Conservation (phyloP, 768 basidiomycete species). For the Rickenella mellea region DNA sequence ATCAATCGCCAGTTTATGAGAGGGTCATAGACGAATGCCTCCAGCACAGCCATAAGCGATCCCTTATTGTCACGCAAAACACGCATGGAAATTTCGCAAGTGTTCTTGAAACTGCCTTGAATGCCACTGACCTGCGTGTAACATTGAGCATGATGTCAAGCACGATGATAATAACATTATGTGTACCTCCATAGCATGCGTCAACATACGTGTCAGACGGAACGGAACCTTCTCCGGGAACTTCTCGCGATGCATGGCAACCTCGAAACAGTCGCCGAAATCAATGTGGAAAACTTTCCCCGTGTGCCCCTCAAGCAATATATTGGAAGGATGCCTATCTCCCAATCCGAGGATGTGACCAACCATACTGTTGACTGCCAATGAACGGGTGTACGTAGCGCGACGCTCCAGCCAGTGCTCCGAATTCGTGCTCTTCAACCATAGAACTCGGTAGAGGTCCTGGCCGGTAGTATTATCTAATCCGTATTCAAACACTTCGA, state of each 20-base stretch:
- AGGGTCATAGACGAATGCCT: slow-evolving; percentile 98
- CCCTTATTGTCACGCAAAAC: slow-evolving; percentile 96
- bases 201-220: slow-evolving; percentile 95
- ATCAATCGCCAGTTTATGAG: slow-evolving; percentile 94
- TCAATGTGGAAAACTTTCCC: slow-evolving; percentile 97
- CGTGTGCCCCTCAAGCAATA: slow-evolving; percentile 82
- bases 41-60: slow-evolving; percentile 96
- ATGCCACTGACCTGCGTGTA: too few species aligned
- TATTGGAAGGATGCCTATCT: slow-evolving; percentile 95
- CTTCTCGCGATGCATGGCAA: slow-evolving; percentile 98
- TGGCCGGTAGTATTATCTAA: slow-evolving; percentile 98
- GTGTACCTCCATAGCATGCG: slow-evolving; percentile 99
- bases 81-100: slow-evolving; percentile 96
- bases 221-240: slow-evolving; percentile 99
- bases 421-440: slow-evolving; percentile 91
- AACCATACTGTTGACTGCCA: slow-evolving; percentile 97
- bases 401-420: slow-evolving; percentile 97
- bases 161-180: too few species aligned
- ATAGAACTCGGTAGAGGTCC: slow-evolving; percentile 91
- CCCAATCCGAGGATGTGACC: slow-evolving; percentile 95
- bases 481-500: slow-evolving; percentile 98
- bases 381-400: slow-evolving; percentile 89
- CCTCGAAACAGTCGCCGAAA: slow-evolving; percentile 97
- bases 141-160: too few species aligned
- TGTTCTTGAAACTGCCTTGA: slow-evolving; percentile 91